A percentile compares a stretch with the other conserved stretches of the same genome.
These are phyloP conservation scores for Brassica hybrid DNA, from an alignment of 441 rosid species.

Conservation along the genomic window DNA sequence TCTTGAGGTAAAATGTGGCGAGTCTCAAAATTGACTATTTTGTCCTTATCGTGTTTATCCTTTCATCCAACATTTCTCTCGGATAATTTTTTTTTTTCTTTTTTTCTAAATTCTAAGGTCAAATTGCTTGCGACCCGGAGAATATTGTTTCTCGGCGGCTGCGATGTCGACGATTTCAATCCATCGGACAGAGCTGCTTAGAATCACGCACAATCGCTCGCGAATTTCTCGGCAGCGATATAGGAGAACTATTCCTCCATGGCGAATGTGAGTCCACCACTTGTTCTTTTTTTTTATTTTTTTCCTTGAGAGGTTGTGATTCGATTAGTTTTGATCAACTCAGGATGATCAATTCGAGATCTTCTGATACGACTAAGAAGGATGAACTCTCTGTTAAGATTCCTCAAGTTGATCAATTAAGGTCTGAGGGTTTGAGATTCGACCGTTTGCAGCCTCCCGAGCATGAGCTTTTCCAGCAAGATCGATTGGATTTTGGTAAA, in stretches of 20 bases:
- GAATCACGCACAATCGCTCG: slow-evolving; percentile 42
- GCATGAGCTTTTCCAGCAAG: slow-evolving; percentile 44
- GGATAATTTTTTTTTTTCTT: background rate
- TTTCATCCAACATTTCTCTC: slow-evolving; percentile 23
- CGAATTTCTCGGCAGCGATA: slow-evolving; percentile 43
- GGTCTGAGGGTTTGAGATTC: slow-evolving; percentile 57
- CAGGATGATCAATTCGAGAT: slow-evolving; percentile 60
- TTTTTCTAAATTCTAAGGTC: background rate
- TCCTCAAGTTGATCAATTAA: slow-evolving; percentile 47
- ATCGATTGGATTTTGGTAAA: slow-evolving; percentile 61
- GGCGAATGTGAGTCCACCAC: slow-evolving; percentile 50
- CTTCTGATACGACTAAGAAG: slow-evolving; percentile 47
- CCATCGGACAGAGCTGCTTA: slow-evolving; percentile 51
- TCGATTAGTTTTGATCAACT: background rate
- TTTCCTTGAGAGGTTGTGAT: background rate
- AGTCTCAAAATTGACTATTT: too few species aligned
- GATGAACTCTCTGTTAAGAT: slow-evolving; percentile 50
- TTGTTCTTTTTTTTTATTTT: background rate
- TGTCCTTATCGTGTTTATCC: slow-evolving; percentile 31
- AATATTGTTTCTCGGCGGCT: background rate
- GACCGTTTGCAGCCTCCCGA: slow-evolving; percentile 67
- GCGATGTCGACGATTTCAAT: slow-evolving; percentile 56
- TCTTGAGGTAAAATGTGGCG: background rate
- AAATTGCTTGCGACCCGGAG: slow-evolving; percentile 11
- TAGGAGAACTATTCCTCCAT: slow-evolving; percentile 43